Percentiles rank a stretch among this genome's conserved stretches.
Evolutionary conservation across 2,329 filamentous ascomycete species (phyloP).

Genomic region (Aspergillus novoparasiticus): DNA sequence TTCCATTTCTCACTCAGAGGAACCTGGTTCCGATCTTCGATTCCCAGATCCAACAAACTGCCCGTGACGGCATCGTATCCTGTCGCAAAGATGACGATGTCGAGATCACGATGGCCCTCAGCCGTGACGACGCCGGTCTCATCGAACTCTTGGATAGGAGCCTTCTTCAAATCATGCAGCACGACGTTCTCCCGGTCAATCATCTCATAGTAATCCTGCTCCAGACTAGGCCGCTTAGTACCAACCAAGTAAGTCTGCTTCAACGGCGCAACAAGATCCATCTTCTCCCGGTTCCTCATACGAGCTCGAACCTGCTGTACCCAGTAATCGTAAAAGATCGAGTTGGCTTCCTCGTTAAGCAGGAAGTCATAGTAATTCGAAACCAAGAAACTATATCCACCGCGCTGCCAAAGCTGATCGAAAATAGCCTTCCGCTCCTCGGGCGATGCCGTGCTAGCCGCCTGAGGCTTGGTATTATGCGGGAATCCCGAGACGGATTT

Average conservation of each 20-base stretch:
- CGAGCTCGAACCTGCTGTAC: constrained; percentile 52
- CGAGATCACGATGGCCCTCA: not conserved
- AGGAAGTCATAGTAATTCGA: constrained; percentile 47
- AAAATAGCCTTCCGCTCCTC: constrained; percentile 55
- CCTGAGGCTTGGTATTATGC: constrained; percentile 34
- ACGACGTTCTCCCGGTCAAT: constrained; percentile 50
- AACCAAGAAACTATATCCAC: constrained; percentile 59
- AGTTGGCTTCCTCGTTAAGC: constrained; percentile 49
- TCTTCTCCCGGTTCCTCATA: constrained; percentile 51
- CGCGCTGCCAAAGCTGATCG: constrained; percentile 52
- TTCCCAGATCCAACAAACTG: constrained; percentile 15
- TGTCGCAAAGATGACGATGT: constrained; percentile 7
- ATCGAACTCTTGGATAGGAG: constrained; percentile 45
- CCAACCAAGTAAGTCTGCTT: constrained; percentile 57
- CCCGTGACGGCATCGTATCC: constrained; percentile 21
- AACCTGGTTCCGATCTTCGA: constrained; percentile 15
- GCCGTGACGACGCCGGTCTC: constrained; percentile 40
- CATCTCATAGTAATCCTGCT: constrained; percentile 54
- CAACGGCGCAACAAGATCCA: constrained; percentile 55
- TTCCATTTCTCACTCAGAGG: constrained; percentile 20
- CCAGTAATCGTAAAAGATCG: constrained; percentile 59
- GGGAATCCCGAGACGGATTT: constrained; percentile 58
- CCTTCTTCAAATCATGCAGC: constrained; percentile 48
- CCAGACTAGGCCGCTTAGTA: constrained; percentile 51
- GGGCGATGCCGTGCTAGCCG: constrained; percentile 50